phyloP scores from a whole-genome alignment of 305 asterid species.

The Fraxinus ornus region DNA sequence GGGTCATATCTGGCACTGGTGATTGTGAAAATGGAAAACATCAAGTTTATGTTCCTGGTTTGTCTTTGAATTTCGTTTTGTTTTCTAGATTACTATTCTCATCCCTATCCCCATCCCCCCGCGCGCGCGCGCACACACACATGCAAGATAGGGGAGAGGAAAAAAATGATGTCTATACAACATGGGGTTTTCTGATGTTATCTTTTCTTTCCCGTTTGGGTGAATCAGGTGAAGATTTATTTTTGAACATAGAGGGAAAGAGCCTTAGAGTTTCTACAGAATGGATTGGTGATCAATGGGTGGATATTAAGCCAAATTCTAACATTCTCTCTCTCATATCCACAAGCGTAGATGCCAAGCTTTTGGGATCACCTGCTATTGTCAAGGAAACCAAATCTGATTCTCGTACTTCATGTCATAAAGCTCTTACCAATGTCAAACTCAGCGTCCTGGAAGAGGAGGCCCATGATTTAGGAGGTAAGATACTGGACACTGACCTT shows the following conservation, averaged over 20 bases:
- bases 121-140: neutral
- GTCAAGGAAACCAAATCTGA: constrained; percentile 47
- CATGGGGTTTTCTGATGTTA: neutral
- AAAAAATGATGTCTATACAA: neutral
- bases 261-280: constrained; percentile 80
- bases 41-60: constrained; percentile 80
- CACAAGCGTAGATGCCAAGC: constrained; percentile 48
- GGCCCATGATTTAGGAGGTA: constrained; percentile 39
- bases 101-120: too few relatives aligned
- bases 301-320: constrained; percentile 65
- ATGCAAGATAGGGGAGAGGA: neutral
- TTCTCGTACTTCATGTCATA: constrained; percentile 42
- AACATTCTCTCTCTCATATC: constrained; percentile 52
- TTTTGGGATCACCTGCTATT: constrained; percentile 45
- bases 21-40: constrained; percentile 40
- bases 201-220: neutral
- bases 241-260: constrained; percentile 46
- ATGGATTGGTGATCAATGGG: constrained; percentile 86
- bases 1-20: constrained; percentile 48
- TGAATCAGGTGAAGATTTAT: constrained; percentile 74
- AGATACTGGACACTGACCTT: constrained; percentile 47
- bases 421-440: constrained; percentile 32
- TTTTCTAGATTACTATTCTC: neutral
- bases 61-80: constrained; percentile 18
- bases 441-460: constrained; percentile 52